These are phyloP conservation scores for Wickerhamomyces xylosicus DNA, from an alignment of 805 yeast genomes.

Conservation along the genomic window DNA sequence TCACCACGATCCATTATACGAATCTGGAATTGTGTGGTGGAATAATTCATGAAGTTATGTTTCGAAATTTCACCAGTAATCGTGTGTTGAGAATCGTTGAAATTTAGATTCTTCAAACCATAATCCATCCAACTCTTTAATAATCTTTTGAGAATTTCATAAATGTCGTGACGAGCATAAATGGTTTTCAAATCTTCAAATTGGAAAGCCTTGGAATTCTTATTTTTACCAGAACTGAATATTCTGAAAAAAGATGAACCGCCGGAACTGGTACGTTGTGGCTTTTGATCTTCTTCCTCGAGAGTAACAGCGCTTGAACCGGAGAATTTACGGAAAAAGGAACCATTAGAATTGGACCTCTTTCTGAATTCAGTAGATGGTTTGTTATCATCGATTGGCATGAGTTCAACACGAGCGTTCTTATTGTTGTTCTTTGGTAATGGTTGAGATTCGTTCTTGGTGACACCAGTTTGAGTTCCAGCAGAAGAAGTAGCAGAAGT, in stretches of 20 bases:
- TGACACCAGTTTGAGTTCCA: neutral
- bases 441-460: constrained; percentile 1
- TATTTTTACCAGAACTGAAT: constrained; percentile 9
- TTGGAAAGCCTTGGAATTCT: constrained; percentile 7
- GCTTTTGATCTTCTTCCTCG: constrained; percentile 8
- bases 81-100: constrained; percentile 30
- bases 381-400: constrained; percentile 5
- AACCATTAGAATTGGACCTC: constrained; percentile 13
- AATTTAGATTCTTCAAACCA: constrained; percentile 48
- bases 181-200: constrained; percentile 22
- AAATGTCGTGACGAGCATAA: constrained; percentile 39
- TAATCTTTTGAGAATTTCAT: constrained; percentile 52
- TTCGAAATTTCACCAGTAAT: constrained; percentile 56
- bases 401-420: constrained; percentile 7
- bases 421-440: constrained; percentile 9
- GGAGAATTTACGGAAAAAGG: constrained; percentile 20
- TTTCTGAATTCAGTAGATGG: constrained; percentile 15
- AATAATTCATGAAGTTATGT: constrained; percentile 49
- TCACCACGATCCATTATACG: constrained; percentile 32
- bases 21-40: constrained; percentile 55
- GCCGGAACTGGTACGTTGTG: constrained; percentile 11
- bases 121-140: constrained; percentile 60
- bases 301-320: constrained; percentile 13
- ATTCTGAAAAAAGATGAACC: constrained; percentile 23
- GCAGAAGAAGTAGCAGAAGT: neutral